phyloP scores from a whole-genome alignment of 805 yeast species.

The Wickerhamomyces bisporus region DNA sequence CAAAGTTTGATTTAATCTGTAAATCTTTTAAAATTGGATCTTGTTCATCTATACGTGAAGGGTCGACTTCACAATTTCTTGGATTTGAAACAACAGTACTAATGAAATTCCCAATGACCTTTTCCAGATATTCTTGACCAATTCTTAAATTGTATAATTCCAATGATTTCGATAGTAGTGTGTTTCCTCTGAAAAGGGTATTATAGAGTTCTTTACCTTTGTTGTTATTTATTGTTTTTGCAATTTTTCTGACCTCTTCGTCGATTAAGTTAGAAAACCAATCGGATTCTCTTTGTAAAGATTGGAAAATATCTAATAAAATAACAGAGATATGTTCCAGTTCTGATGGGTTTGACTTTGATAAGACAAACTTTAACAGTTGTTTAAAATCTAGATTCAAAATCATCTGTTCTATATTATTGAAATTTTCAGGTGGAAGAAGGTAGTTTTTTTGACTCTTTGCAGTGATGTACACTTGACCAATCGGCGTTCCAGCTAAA shows the following conservation, averaged over 20 bases:
- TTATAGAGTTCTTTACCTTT: conserved; percentile 40
- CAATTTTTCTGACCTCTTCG: conserved; percentile 45
- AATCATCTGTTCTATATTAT: conserved; percentile 58
- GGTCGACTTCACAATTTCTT: conserved; percentile 72
- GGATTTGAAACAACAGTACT: conserved; percentile 45
- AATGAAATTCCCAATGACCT: conserved; percentile 67
- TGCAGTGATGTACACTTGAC: conserved; percentile 51
- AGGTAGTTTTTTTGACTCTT: conserved; percentile 49
- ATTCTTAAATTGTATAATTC: conserved; percentile 72
- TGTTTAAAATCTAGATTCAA: conserved; percentile 45
- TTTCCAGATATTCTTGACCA: conserved; percentile 75
- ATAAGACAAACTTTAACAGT: conserved; percentile 38
- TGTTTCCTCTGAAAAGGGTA: conserved; percentile 77
- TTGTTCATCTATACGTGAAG: conserved; percentile 42
- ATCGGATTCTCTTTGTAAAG: conserved; percentile 57
- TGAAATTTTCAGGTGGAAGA: conserved; percentile 55
- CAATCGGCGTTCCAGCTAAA: conserved; percentile 41
- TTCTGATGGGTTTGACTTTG: conserved; percentile 28
- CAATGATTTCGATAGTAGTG: conserved; percentile 73
- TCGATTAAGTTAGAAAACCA: conserved; percentile 73
- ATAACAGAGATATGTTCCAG: conserved; percentile 54
- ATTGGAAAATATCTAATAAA: conserved; percentile 69
- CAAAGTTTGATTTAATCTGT: conserved; percentile 42
- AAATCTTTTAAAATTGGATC: conserved; percentile 32
- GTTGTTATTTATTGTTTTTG: conserved; percentile 16